These are phyloP conservation scores for Oxyria digyna DNA, from an alignment of 148 eudicot genomes.

Conservation along the genomic window DNA sequence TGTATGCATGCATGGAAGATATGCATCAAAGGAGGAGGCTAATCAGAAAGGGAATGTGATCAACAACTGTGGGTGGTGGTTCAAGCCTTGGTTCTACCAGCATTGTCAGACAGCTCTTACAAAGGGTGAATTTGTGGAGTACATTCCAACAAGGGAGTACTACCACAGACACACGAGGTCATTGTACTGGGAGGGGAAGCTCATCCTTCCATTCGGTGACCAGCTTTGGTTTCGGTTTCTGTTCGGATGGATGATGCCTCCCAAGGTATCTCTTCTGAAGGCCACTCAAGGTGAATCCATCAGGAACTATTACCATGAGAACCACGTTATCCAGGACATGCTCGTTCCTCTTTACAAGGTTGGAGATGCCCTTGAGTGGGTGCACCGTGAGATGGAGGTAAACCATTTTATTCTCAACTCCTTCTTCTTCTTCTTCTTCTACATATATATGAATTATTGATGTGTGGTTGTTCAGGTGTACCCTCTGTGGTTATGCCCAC, in stretches of 20 bases:
- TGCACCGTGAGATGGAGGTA: slow-evolving; percentile 10
- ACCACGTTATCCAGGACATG: slow-evolving; percentile 11
- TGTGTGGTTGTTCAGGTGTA: slow-evolving; percentile 4
- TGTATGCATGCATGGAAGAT: slow-evolving; percentile 9
- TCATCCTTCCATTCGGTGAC: slow-evolving; percentile 9
- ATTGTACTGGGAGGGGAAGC: slow-evolving; percentile 12
- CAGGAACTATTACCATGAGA: slow-evolving; percentile 8
- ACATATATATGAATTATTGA: no score
- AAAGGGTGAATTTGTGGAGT: slow-evolving; percentile 9
- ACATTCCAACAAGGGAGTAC: slow-evolving; percentile 12
- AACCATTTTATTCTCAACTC: background rate
- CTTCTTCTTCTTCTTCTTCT: no score
- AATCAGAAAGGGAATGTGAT: slow-evolving; percentile 9
- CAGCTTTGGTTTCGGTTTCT: slow-evolving; percentile 10
- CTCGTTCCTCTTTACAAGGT: slow-evolving; percentile 11
- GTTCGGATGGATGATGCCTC: slow-evolving; percentile 10
- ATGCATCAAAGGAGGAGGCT: slow-evolving; percentile 8
- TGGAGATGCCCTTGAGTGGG: slow-evolving; percentile 11
- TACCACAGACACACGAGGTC: slow-evolving; percentile 10
- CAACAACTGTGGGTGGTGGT: slow-evolving; percentile 10
- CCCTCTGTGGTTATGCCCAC: slow-evolving; percentile 10
- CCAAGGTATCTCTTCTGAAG: slow-evolving; percentile 11
- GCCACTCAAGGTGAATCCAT: slow-evolving; percentile 11
- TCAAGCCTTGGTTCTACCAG: slow-evolving; percentile 9
- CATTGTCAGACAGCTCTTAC: slow-evolving; percentile 5